Evolutionary conservation across 164 flowering plant genomes (phyloP).

Genomic region (Vitis vinifera): ASM3070453v1 NC_081818.1:17304501-17305000

Average conservation of each 20-base stretch:
- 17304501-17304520: not conserved
- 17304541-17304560: not conserved
- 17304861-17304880: constrained; percentile 88
- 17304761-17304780: constrained; percentile 58
- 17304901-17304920: constrained; percentile 79
- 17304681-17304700: constrained; percentile 78
- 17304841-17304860: constrained; percentile 89
- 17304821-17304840: constrained; percentile 12
- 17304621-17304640: constrained; percentile 94
- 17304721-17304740: constrained; percentile 69
- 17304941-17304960: constrained; percentile 68
- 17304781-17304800: constrained; percentile 16
- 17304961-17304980: constrained; percentile 92
- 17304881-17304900: constrained; percentile 88
- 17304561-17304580: no score
- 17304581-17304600: constrained; percentile 52
- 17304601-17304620: constrained; percentile 68
- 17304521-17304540: not conserved
- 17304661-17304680: constrained; percentile 76
- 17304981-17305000: constrained; percentile 82
- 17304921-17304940: constrained; percentile 83
- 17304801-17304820: constrained; percentile 8
- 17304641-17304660: constrained; percentile 91
- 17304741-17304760: constrained; percentile 48
- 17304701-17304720: constrained; percentile 83